Conservation (phyloP, 352 stramenopile species). For the Phytophthora pini region DNA sequence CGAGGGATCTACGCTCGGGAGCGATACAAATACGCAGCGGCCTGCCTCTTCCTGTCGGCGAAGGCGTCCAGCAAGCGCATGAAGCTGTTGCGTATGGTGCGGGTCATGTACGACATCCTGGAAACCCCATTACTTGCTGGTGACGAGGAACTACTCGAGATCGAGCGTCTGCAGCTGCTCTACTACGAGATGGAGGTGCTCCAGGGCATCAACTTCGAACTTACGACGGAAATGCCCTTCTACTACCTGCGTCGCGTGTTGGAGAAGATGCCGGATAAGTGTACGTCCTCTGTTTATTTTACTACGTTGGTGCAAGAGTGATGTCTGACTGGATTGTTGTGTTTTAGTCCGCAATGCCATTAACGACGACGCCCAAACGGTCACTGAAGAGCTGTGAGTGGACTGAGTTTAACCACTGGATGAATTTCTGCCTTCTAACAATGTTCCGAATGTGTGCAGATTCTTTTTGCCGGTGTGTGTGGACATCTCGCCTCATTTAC, state of each 20-base stretch:
- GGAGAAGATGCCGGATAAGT: constrained; percentile 79
- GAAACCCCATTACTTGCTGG: constrained; percentile 71
- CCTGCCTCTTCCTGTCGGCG: constrained; percentile 81
- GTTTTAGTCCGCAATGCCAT: constrained; percentile 58
- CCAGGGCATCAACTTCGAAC: constrained; percentile 81
- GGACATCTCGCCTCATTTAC: constrained; percentile 53
- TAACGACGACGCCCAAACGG: constrained; percentile 51
- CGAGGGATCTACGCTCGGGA: constrained; percentile 82
- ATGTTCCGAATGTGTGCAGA: constrained; percentile 27
- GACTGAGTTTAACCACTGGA: not conserved
- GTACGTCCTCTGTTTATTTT: constrained; percentile 32
- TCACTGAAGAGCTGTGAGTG: constrained; percentile 76
- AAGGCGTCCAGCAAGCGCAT: constrained; percentile 89
- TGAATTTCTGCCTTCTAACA: constrained; percentile 1
- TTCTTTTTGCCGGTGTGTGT: constrained; percentile 78
- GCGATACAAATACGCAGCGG: constrained; percentile 83
- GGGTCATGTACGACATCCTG: constrained; percentile 87
- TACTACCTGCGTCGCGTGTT: constrained; percentile 68
- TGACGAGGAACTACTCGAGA: constrained; percentile 86
- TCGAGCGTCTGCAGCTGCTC: constrained; percentile 85
- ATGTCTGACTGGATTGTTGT: constrained; percentile 1
- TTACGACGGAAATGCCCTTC: constrained; percentile 83
- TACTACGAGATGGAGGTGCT: constrained; percentile 89
- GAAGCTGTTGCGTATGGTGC: constrained; percentile 87
- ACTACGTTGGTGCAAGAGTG: constrained; percentile 3